phyloP scores from a whole-genome alignment of 352 stramenopile species.

The Pythium graminicola region DNA sequence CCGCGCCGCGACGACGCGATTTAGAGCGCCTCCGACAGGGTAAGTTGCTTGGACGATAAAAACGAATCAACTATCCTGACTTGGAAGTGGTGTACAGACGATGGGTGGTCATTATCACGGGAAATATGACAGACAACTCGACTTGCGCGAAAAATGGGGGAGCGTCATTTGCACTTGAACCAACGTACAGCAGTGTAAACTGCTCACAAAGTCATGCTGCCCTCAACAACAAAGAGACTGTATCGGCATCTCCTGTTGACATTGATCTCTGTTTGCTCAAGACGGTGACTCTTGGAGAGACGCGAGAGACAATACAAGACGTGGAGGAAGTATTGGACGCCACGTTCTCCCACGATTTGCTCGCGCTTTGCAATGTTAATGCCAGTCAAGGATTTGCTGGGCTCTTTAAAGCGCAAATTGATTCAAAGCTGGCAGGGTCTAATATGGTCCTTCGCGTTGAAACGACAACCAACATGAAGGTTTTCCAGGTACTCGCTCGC shows the following conservation, averaged over 20 bases:
- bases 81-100: conserved; percentile 4
- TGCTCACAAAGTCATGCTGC: conserved; percentile 4
- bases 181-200: neutral
- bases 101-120: conserved; percentile 8
- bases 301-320: neutral
- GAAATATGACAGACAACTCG: conserved; percentile 14
- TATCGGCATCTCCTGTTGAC: neutral
- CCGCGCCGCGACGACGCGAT: conserved; percentile 4
- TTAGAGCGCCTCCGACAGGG: conserved; percentile 12
- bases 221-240: neutral
- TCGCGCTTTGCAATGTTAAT: neutral
- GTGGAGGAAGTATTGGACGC: neutral
- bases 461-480: neutral
- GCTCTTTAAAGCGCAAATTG: neutral
- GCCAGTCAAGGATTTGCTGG: neutral
- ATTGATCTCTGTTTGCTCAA: neutral
- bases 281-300: neutral
- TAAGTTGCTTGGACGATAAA: too few relatives aligned
- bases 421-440: neutral
- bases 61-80: neutral
- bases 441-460: conserved; percentile 1
- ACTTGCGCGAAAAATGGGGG: conserved; percentile 10
- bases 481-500: conserved; percentile 12
- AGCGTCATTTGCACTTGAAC: conserved; percentile 7
- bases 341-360: conserved; percentile 3